Base-by-base conservation (phyloP, 225 moss, liverwort and hornwort genomes). In the Anthoceros angustus region DNA sequence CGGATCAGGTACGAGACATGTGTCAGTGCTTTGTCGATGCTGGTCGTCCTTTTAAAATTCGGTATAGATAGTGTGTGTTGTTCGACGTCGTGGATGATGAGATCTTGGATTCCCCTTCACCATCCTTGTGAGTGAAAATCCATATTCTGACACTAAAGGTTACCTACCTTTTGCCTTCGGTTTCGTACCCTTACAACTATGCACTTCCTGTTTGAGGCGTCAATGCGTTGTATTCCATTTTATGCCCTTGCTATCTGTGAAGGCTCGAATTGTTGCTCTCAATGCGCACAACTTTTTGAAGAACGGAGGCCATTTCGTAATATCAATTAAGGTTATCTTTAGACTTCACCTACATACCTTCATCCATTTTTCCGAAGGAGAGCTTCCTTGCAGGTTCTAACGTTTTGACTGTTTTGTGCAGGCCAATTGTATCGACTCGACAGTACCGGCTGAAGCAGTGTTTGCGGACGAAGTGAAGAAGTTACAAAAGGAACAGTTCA, bases 341-440 rank as follows among this genome's bases (percentile, higher is more conserved):
- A 32, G 32, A 32, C 4, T 32, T 32, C 1, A 32, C 2, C 32
- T 32, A 1, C 2, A 32, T 32, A 32, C 4, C 4, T 32, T 32
- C 1, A 32, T 32, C 32, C 32, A 55, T 55, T 18, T 55, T 0
- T 23, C 0, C 16, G 55, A 7, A 23, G 6, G 55, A 55, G 16
- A 0, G 16, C 16, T 55, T 55, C 23, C 0, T 25, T 26, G 39
- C 10, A 40, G 10, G 15, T 32, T 9, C 8, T 68, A 1, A 41
- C 38, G 16, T 25, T 6, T 40, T 10, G 1, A 9, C 41, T 8
- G 5, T n/a, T 6, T 18, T 21, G 2, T 50, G 0, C 70, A 84
- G 84, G 93, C 86, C 0, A 94, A 94, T 39, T 94, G 90, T 72
- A 94, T 94, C 6, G 90, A 90, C 70, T 94, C 87, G 0, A 94